Evolutionary conservation across 139 green algal species (phyloP), one percentile per base, ranked within the genome.

Genomic region (Auxenochlorella pyrenoidosa): DNA sequence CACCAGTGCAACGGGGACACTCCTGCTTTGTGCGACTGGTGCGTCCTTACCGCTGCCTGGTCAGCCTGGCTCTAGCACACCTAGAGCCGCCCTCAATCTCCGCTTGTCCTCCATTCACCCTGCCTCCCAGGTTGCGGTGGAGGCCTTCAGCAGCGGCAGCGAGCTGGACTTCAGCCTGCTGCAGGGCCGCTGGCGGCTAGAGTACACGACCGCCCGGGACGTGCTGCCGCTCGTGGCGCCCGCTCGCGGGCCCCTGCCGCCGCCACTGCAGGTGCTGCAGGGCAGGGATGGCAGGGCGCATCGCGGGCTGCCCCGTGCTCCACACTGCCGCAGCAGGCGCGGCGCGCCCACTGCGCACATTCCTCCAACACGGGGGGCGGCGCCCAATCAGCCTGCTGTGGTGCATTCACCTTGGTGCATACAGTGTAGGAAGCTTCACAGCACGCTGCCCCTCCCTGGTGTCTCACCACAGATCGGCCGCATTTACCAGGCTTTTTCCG

Each of bases 151-250:
- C 51, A n/a, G 51, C 60, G 51, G 81, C 21, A 34, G 15, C 2
- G 79, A 88, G 24, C 43, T 92, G 28, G 86, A 94, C 72, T 94
- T 78, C 58, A 60, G 41, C 21, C 54, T 86, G 82, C 84, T 94
- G 59, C 5, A 75, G 44, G 92, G 92, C n/a, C 82, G 68, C 30
- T 94, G 92, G 92, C 65, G 82, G 47, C 80, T 94, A 4, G 30
- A 90, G 30, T 94, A 93, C 79, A 94, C 91, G 26, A 94, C 91
- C 30, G 92, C 92, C 13, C 58, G 66, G 4, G 92, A 94, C 80
- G 92, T 94, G 71, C 76, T 93, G 73, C 66, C 76, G 38, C 80
- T 89, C 36, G 87, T 89, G 41, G 40, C 82, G 13, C 68, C 80
- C 44, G 54, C 72, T 30, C 70, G 66, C 5, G 66, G 66, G n/a